phyloP scores from a whole-genome alignment of 1,284 basidiomycete genomes.

The Ganoderma sinense region DNA sequence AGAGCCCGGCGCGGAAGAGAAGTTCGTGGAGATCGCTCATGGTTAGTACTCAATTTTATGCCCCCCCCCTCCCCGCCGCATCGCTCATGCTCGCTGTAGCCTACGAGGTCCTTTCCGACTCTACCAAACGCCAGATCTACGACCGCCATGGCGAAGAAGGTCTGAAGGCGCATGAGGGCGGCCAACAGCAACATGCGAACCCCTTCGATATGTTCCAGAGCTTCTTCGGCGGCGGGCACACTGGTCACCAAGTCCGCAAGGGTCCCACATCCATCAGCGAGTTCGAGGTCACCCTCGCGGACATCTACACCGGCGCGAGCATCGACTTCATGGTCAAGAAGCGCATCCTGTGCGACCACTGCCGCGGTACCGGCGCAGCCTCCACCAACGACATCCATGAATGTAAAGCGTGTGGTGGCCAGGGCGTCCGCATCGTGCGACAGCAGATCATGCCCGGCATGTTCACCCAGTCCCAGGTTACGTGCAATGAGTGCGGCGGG shows the following conservation, averaged over 20 bases:
- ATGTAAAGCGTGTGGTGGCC: slow-evolving; percentile 84
- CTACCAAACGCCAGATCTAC: slow-evolving; percentile 88
- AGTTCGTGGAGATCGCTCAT: slow-evolving; percentile 89
- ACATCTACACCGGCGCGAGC: slow-evolving; percentile 86
- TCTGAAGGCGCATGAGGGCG: slow-evolving; percentile 86
- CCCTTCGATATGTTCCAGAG: slow-evolving; percentile 94
- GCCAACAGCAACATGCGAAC: slow-evolving; percentile 73
- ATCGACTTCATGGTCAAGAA: slow-evolving; percentile 93
- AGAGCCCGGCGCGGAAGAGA: slow-evolving; percentile 81
- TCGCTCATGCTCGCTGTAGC: slow-evolving; percentile 54
- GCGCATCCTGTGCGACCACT: slow-evolving; percentile 90
- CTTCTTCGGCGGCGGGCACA: slow-evolving; percentile 82
- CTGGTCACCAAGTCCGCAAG: slow-evolving; percentile 73
- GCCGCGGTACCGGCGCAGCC: slow-evolving; percentile 90
- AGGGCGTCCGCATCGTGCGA: slow-evolving; percentile 84
- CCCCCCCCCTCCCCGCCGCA: too few species aligned
- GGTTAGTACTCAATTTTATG: slow-evolving; percentile 55
- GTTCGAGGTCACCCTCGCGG: slow-evolving; percentile 85
- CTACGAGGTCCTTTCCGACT: slow-evolving; percentile 92
- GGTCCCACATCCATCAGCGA: slow-evolving; percentile 88
- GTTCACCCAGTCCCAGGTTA: slow-evolving; percentile 84
- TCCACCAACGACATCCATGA: slow-evolving; percentile 86
- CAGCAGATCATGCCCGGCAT: slow-evolving; percentile 97
- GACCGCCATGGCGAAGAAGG: slow-evolving; percentile 94
- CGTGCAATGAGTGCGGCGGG: slow-evolving; percentile 84